Base-by-base conservation (phyloP, 345 rosid species). In the Draba incana region DNA sequence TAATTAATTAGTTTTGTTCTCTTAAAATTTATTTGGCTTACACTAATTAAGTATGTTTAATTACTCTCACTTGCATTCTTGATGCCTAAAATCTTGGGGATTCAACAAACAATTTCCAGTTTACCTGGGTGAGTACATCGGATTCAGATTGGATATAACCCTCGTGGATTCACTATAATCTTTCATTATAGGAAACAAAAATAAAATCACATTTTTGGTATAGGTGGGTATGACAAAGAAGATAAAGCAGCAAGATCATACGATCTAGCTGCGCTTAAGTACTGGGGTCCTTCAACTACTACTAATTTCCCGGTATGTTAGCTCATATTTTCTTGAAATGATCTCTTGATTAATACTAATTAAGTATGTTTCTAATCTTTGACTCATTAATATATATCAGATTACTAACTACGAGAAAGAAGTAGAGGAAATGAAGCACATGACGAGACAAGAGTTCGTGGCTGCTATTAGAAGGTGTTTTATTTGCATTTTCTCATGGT, bases 161-260 rank as follows among this genome's bases (percentile, higher is more conserved):
- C 6, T 27, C 7, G n/a, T 62, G 12, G 50, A 63, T 27, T 54
- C 10, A 6, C 44, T 25, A 10, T 49, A 30, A 4, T 6, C 13
- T 62, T 42, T 48, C 1, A 4, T 45, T 39, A 23, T 49, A 8
- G 39, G 24, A 50, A 52, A 49, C 15, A 59, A 25, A 15, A 33
- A 9, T 27, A 59, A 51, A 53, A 53, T 16, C 51, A n/a, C 51
- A 28, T 20, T 43, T 1, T 7, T 10, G 30, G 52, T 64, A 35
- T 46, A 92, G 98, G 98, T 75, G 99, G 99, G 35, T 94, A 91
- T 84, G 99, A 94, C 77, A 94, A 94, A 78, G 99, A 94, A 88
- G 99, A 94, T 61, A 94, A 91, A 76, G 99, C 99, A 64, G 99
- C 99, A 63, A 85, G 97, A 81, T 90, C 99, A 61, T 94, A 94